Conservation (phyloP, 768 basidiomycete species). For the Phaeolepiota aurea region DNA sequence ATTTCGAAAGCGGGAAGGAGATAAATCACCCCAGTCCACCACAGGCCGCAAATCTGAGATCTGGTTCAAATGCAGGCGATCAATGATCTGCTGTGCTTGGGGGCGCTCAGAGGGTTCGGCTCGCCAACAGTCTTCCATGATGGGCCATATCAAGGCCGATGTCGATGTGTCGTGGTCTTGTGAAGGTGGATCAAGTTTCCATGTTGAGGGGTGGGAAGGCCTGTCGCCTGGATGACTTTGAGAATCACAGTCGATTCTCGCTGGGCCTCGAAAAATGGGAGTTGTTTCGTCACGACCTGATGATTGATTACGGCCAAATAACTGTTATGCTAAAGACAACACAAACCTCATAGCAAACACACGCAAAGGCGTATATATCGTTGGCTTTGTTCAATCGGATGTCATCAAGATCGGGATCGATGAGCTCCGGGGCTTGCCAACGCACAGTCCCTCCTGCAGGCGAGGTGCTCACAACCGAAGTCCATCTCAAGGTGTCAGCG, state of each 20-base stretch:
- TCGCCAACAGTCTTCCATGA: conserved; percentile 1
- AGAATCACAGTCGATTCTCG: conserved; percentile 12
- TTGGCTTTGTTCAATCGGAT: background rate
- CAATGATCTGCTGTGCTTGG: too few species aligned
- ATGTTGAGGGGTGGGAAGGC: conserved; percentile 2
- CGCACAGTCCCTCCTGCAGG: conserved; percentile 1
- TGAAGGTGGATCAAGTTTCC: background rate
- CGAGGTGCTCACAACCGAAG: background rate
- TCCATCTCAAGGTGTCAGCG: background rate
- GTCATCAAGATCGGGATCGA: background rate
- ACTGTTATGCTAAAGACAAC: background rate
- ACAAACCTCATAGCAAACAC: conserved; percentile 6
- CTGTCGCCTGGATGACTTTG: conserved; percentile 8
- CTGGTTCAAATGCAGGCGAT: too few species aligned
- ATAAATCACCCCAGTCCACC: too few species aligned
- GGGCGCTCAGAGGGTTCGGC: too few species aligned
- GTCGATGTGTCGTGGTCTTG: background rate
- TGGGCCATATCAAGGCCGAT: background rate
- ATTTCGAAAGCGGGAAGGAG: too few species aligned
- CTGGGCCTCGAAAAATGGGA: conserved; percentile 13
- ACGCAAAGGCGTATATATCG: conserved; percentile 9
- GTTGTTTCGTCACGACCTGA: conserved; percentile 12
- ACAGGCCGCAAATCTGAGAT: too few species aligned
- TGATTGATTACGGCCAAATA: background rate
- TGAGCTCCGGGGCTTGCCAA: conserved; percentile 9